Conservation (phyloP, 495 filamentous ascomycete species). For the Opeltia flavorubescens region DNA sequence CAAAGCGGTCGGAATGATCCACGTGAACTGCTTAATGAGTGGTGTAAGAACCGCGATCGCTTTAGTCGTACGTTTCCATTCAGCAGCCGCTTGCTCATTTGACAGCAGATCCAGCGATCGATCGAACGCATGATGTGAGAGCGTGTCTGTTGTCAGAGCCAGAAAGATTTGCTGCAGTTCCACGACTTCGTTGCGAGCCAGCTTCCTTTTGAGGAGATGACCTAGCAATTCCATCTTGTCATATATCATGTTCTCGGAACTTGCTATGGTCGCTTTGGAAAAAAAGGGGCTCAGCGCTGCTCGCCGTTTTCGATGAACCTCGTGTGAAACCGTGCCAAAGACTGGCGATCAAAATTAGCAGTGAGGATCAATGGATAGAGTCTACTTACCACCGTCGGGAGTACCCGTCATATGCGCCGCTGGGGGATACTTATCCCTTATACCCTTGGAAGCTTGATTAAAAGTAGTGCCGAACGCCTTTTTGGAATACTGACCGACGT, state of each 20-base stretch:
- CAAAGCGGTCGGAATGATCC: conserved; percentile 4
- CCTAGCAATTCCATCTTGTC: conserved; percentile 8
- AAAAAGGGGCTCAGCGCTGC: conserved; percentile 31
- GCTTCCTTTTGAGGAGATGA: conserved; percentile 4
- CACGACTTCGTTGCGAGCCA: conserved; percentile 12
- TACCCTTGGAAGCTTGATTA: no score
- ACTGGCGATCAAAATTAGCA: conserved; percentile 1
- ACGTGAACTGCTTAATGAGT: conserved; percentile 11
- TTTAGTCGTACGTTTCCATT: conserved; percentile 4
- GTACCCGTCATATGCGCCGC: conserved; percentile 5
- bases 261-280: conserved; percentile 20
- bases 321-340: conserved; percentile 29
- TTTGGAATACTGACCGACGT: no score
- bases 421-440: conserved; percentile 15
- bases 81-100: conserved; percentile 5
- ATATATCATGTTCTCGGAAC: conserved; percentile 22
- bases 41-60: conserved; percentile 1
- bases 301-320: conserved; percentile 27
- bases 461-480: no score
- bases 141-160: conserved; percentile 29
- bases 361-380: neutral
- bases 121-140: conserved; percentile 27
- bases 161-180: conserved; percentile 24
- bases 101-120: conserved; percentile 6
- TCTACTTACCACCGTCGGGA: conserved; percentile 12